These are phyloP conservation scores for Penicillium hesseltinei DNA, from an alignment of 2,329 filamentous ascomycete genomes.

Conservation along the genomic window DNA sequence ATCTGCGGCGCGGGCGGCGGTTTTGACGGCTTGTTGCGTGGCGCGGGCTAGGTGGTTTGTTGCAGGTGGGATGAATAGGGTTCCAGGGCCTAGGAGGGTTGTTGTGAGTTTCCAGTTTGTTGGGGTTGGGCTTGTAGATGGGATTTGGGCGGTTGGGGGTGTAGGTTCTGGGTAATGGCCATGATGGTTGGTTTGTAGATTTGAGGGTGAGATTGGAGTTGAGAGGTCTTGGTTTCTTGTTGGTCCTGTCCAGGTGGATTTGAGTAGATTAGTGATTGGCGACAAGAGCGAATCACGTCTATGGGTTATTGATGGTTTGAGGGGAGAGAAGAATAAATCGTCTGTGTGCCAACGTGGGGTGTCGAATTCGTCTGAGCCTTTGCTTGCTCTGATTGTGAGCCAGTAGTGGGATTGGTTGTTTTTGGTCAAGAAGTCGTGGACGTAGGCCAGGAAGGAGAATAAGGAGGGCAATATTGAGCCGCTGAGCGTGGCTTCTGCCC, in stretches of 20 bases:
- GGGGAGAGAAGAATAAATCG: constrained; percentile 46
- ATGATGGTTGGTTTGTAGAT: neutral
- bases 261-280: neutral
- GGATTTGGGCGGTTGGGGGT: constrained; percentile 2
- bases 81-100: constrained; percentile 48
- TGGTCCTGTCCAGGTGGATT: neutral
- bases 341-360: constrained; percentile 51
- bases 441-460: constrained; percentile 43
- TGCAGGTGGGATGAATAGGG: constrained; percentile 43
- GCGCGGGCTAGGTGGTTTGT: constrained; percentile 35
- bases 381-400: constrained; percentile 50
- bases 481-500: constrained; percentile 37
- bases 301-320: constrained; percentile 13
- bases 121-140: constrained; percentile 18
- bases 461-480: constrained; percentile 37
- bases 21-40: constrained; percentile 32
- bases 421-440: constrained; percentile 37
- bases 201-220: neutral
- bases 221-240: neutral
- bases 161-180: neutral
- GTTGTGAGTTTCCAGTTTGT: constrained; percentile 53
- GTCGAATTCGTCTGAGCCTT: constrained; percentile 46
- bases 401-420: constrained; percentile 47
- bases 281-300: constrained; percentile 4
- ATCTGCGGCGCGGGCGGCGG: constrained; percentile 20